Evolutionary conservation across 768 basidiomycete genomes (phyloP), one percentile per base, ranked within the genome.

Genomic region (Mrakia blollopis): DNA sequence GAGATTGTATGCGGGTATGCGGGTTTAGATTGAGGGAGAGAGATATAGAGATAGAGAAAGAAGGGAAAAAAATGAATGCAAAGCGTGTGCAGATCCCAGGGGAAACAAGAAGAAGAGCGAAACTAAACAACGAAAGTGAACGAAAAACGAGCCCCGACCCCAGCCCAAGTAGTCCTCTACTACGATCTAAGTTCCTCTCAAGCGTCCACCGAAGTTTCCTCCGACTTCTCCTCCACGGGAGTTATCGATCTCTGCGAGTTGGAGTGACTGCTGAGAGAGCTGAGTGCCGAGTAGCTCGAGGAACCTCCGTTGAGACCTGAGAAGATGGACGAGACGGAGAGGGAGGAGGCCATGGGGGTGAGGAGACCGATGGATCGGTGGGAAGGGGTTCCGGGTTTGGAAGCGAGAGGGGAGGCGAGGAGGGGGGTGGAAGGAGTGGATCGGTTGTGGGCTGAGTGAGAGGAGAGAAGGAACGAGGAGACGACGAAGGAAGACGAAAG

Each of bases 361-460:
- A 78, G 73, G 32, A 74, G 72, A 0, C 73, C 77, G 61, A 74
- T 68, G 21, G 72, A 35, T 30, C 65, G 54, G 44, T 75, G 73
- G 18, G 39, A 35, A 3, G 77, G 77, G 23, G 77, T 78, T 30
- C 44, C 54, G 13, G 77, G 77, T n/a, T 73, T 65, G 8, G 73
- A 61, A 1, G 77, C 73, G 32, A 78, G 60, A 21, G 77, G 77
- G 32, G 78, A 77, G 14, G 73, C 73, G 25, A 78, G 67, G 18
- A 73, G 67, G 0, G 76, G 68, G 3, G 78, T 70, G 54, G 78
- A 79, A 3, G 80, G 74, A 6, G 79, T 79, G 28, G 80, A 81
- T 21, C 79, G 76, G 54, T 79, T 80, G 44, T 79, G 79, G 25
- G 67, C 78, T 47, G 78, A 52, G 21, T 73, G 32, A 2, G 77